Percentiles rank a stretch among this genome's conserved stretches.
Conservation (phyloP, 208 protist genomes). For the Leishmania amazonensis region DNA sequence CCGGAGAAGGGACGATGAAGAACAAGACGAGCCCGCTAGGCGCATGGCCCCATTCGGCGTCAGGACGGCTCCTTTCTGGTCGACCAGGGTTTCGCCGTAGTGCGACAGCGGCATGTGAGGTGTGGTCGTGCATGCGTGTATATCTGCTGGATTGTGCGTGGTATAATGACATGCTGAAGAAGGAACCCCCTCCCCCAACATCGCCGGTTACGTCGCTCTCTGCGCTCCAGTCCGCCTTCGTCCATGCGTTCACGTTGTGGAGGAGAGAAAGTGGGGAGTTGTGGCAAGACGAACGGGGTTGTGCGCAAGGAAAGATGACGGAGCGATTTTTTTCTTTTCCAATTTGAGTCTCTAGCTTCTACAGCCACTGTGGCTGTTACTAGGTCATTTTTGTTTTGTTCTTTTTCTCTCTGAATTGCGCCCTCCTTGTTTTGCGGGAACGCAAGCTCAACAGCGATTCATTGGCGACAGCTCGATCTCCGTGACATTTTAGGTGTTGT, state of each 20-base stretch:
- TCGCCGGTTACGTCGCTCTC: not conserved
- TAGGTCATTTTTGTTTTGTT: not conserved
- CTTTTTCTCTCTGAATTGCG: not conserved
- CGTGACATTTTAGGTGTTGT: not conserved
- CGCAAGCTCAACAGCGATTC: not conserved
- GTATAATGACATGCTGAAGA: not conserved
- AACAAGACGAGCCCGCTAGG: not conserved
- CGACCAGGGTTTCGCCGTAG: not conserved
- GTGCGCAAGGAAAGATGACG: not conserved
- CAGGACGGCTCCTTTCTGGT: not conserved
- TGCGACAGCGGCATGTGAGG: not conserved
- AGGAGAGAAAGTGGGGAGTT: not conserved
- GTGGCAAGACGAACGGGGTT: not conserved
- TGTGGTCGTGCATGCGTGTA: not conserved
- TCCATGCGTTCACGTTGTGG: not conserved
- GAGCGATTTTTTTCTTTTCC: not conserved
- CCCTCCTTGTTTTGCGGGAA: not conserved
- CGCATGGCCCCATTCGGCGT: not conserved
- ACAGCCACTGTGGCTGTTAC: not conserved
- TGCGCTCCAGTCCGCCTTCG: not conserved
- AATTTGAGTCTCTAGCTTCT: not conserved
- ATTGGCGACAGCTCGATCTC: too few relatives aligned
- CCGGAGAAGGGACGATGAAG: not conserved
- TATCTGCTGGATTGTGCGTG: not conserved
- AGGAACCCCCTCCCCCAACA: not conserved